A percentile compares a stretch with the other conserved stretches of the same genome.
Evolutionary conservation across 148 eudicot genomes (phyloP).

Genomic region (Camellia lanceoleosa): DNA sequence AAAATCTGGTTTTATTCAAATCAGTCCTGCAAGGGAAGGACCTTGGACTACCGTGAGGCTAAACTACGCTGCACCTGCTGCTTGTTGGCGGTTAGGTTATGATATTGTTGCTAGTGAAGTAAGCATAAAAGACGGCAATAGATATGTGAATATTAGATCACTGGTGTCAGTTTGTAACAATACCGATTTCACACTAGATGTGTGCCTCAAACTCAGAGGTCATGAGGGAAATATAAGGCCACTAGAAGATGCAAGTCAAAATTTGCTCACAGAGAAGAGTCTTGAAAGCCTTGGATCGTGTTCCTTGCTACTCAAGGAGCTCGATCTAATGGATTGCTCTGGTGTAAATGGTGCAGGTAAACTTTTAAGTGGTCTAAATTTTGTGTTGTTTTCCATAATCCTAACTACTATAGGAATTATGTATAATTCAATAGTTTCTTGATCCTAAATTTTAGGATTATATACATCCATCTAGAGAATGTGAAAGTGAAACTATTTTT

Average conservation of each 20-base stretch:
- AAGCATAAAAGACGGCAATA: conserved; percentile 64
- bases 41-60: conserved; percentile 92
- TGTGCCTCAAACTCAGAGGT: conserved; percentile 59
- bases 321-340: too few relatives aligned
- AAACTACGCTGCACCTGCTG: conserved; percentile 92
- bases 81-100: conserved; percentile 89
- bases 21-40: conserved; percentile 82
- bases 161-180: conserved; percentile 77
- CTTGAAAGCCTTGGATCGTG: too few relatives aligned
- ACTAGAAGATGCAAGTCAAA: conserved; percentile 21
- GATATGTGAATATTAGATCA: conserved; percentile 89
- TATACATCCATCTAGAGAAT: too few relatives aligned
- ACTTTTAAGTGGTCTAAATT: too few relatives aligned
- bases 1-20: conserved; percentile 72
- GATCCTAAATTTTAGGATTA: too few relatives aligned
- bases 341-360: too few relatives aligned
- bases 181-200: conserved; percentile 71
- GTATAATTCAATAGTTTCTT: too few relatives aligned
- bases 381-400: too few relatives aligned
- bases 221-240: conserved; percentile 30
- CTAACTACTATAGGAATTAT: too few relatives aligned
- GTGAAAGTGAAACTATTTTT: too few relatives aligned
- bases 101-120: conserved; percentile 97
- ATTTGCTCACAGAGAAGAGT: too few relatives aligned
- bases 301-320: too few relatives aligned